A percentile compares a stretch with the other conserved stretches of the same genome.
Evolutionary conservation across 768 basidiomycete genomes (phyloP).

Genomic region (Mycena latifolia): DNA sequence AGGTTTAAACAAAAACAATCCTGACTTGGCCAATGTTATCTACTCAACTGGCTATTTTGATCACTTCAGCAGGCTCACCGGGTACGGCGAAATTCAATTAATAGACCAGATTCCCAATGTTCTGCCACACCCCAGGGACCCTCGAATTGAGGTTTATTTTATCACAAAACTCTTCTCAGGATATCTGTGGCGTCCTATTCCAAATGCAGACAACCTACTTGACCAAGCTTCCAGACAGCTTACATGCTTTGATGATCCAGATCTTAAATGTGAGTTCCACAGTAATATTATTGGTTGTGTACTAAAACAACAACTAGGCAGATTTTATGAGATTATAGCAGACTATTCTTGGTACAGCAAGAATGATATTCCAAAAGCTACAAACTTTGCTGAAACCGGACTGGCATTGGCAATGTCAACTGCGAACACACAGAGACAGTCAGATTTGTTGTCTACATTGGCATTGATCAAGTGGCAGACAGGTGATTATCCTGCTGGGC

Average conservation of each 20-base stretch:
- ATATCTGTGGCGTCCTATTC: too few relatives aligned
- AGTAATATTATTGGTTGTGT: not conserved
- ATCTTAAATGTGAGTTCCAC: not conserved
- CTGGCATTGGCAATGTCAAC: not conserved
- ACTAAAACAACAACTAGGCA: not conserved
- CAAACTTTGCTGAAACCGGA: not conserved
- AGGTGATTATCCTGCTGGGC: not conserved
- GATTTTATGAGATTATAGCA: not conserved
- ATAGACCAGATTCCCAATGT: not conserved
- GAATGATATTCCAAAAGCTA: not conserved
- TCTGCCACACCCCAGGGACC: not conserved
- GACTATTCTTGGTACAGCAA: not conserved
- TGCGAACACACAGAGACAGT: not conserved
- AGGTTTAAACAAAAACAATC: too few relatives aligned
- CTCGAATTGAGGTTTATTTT: not conserved
- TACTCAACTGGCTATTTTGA: not conserved
- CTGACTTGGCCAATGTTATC: not conserved
- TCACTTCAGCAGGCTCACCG: not conserved
- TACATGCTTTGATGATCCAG: too few relatives aligned
- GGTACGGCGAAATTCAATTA: not conserved
- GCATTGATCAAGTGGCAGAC: not conserved
- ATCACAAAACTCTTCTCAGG: too few relatives aligned
- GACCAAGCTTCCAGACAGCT: not conserved
- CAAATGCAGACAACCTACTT: too few relatives aligned
- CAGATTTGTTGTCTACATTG: not conserved